Conservation (phyloP, 1,284 basidiomycete genomes). For the Irpex lacteus region DNA sequence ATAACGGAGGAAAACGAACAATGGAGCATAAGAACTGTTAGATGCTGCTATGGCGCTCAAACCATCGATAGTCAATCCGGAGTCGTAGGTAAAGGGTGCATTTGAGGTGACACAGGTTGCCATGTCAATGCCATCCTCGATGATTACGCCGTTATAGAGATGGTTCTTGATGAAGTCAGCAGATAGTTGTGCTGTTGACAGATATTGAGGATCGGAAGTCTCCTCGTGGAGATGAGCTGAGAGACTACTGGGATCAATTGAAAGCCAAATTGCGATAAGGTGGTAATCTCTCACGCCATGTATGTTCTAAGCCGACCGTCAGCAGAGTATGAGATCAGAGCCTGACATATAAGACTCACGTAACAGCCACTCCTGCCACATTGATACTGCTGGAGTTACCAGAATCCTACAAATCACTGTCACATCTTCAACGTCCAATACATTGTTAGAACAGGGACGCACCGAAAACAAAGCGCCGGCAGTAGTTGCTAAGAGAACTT, state of each 20-base stretch:
- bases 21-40: not conserved
- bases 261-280: too few relatives aligned
- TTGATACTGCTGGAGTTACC: not conserved
- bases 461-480: slow-evolving; percentile 8
- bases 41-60: not conserved
- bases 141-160: not conserved
- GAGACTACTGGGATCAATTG: not conserved
- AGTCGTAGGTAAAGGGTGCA: not conserved
- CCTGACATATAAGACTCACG: not conserved
- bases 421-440: not conserved
- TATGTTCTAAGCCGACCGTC: not conserved
- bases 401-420: too few relatives aligned
- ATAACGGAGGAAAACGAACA: not conserved
- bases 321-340: not conserved
- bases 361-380: not conserved
- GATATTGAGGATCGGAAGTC: not conserved
- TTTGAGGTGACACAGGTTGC: not conserved
- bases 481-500: not conserved
- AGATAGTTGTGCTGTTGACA: not conserved
- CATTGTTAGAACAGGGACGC: not conserved
- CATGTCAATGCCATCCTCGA: not conserved
- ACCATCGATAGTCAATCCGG: not conserved
- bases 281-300: not conserved
- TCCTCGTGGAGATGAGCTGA: not conserved
- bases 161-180: not conserved